phyloP scores from a whole-genome alignment of 768 basidiomycete species.

The Polyporus arcularius region DNA sequence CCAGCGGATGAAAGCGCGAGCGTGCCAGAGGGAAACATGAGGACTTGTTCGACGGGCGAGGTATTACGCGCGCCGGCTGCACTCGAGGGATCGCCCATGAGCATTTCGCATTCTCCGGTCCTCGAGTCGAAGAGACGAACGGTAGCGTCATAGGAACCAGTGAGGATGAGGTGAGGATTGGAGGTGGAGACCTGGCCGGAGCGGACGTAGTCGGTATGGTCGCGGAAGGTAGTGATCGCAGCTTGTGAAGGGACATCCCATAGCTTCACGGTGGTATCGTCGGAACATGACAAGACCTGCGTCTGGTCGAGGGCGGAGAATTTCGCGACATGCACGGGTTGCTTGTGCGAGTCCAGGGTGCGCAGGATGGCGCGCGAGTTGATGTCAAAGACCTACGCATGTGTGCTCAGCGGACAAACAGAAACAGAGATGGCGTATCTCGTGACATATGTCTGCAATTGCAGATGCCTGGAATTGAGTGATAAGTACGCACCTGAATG shows the following conservation, averaged over 20 bases:
- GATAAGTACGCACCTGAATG: constrained; percentile 54
- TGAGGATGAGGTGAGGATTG: constrained; percentile 82
- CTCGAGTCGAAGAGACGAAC: constrained; percentile 86
- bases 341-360: constrained; percentile 90
- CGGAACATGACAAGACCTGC: constrained; percentile 90
- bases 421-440: not conserved
- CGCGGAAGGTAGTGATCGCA: constrained; percentile 72
- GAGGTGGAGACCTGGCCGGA: constrained; percentile 84
- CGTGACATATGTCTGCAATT: too few relatives aligned
- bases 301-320: constrained; percentile 84
- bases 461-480: not conserved
- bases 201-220: constrained; percentile 95
- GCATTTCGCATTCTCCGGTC: constrained; percentile 81
- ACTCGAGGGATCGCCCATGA: constrained; percentile 53
- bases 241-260: constrained; percentile 96
- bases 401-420: not conserved
- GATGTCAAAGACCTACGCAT: constrained; percentile 77
- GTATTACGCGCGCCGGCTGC: constrained; percentile 36
- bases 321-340: constrained; percentile 92
- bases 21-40: constrained; percentile 90
- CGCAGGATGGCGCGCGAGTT: constrained; percentile 92
- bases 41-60: constrained; percentile 86
- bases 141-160: constrained; percentile 94
- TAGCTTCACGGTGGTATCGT: constrained; percentile 90
- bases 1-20: constrained; percentile 86